Conservation (phyloP, 768 basidiomycete genomes). For the Naematelia aurantialba region DNA sequence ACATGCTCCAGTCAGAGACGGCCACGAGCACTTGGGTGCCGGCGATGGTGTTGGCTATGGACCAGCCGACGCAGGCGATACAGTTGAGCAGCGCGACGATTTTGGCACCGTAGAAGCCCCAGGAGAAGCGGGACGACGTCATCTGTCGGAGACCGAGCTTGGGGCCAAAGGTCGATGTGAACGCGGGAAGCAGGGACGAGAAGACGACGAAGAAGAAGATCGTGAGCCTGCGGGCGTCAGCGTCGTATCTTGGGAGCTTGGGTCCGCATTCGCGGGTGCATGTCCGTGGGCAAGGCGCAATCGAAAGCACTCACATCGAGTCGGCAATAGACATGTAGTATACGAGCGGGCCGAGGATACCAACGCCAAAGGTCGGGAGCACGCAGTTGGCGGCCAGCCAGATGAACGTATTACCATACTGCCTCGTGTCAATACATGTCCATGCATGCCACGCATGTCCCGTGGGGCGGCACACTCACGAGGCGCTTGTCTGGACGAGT, state of each 20-base stretch:
- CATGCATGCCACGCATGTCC: neutral
- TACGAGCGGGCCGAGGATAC: conserved; percentile 51
- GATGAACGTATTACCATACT: conserved; percentile 26
- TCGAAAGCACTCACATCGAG: conserved; percentile 36
- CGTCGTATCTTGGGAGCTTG: neutral
- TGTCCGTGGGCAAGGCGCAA: neutral
- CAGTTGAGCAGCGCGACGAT: conserved; percentile 52
- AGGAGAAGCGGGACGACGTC: conserved; percentile 53
- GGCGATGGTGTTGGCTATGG: conserved; percentile 49
- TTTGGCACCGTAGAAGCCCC: conserved; percentile 48
- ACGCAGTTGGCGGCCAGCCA: conserved; percentile 26
- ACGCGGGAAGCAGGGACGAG: conserved; percentile 17
- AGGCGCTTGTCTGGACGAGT: conserved; percentile 19
- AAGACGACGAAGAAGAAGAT: conserved; percentile 55
- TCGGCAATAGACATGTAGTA: conserved; percentile 52
- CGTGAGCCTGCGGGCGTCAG: conserved; percentile 27
- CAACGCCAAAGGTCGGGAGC: conserved; percentile 51
- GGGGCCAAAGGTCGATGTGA: conserved; percentile 49
- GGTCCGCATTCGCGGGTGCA: neutral
- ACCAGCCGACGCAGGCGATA: conserved; percentile 55
- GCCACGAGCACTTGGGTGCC: conserved; percentile 30
- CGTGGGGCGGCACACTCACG: conserved; percentile 4
- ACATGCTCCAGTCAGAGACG: conserved; percentile 27
- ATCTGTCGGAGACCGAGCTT: conserved; percentile 54
- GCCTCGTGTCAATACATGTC: neutral